These are phyloP conservation scores for Cladobotryum mycophilum DNA, from an alignment of 2,329 filamentous ascomycete species.

Conservation along the genomic window DNA sequence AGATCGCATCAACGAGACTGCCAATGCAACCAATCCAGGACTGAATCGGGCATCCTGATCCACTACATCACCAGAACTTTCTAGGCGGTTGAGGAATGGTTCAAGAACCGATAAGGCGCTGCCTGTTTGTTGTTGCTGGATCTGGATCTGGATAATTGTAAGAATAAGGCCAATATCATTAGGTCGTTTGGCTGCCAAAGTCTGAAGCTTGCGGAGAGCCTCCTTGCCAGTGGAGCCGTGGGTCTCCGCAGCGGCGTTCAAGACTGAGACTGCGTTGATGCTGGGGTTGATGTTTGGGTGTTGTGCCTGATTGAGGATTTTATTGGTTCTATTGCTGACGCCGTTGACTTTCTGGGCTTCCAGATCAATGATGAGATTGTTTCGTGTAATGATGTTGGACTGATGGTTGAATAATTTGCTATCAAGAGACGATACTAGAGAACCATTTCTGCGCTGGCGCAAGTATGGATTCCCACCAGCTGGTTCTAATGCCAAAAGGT, in stretches of 20 bases:
- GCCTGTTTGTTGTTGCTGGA: constrained; percentile 62
- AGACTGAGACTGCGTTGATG: constrained; percentile 38
- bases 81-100: constrained; percentile 65
- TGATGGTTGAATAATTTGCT: constrained; percentile 71
- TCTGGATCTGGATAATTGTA: constrained; percentile 75
- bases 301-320: constrained; percentile 26
- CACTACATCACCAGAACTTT: constrained; percentile 49
- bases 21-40: constrained; percentile 75
- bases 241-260: constrained; percentile 67
- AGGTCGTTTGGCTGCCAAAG: constrained; percentile 65
- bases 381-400: constrained; percentile 46
- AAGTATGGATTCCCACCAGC: constrained; percentile 58
- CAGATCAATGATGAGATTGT: constrained; percentile 59
- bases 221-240: constrained; percentile 57
- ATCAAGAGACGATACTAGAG: constrained; percentile 44
- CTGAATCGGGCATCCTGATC: constrained; percentile 69
- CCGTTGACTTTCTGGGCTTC: constrained; percentile 62
- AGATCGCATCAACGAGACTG: constrained; percentile 70
- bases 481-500: constrained; percentile 41
- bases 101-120: constrained; percentile 73
- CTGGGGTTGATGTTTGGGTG: constrained; percentile 27
- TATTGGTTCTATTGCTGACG: constrained; percentile 44
- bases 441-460: constrained; percentile 54
- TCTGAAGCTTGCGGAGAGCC: constrained; percentile 62
- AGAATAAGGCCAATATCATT: constrained; percentile 75